Percentiles rank a stretch among this genome's conserved stretches.
Evolutionary conservation across 352 stramenopile genomes (phyloP).

Genomic region (Phytopythium oedochilum): DNA sequence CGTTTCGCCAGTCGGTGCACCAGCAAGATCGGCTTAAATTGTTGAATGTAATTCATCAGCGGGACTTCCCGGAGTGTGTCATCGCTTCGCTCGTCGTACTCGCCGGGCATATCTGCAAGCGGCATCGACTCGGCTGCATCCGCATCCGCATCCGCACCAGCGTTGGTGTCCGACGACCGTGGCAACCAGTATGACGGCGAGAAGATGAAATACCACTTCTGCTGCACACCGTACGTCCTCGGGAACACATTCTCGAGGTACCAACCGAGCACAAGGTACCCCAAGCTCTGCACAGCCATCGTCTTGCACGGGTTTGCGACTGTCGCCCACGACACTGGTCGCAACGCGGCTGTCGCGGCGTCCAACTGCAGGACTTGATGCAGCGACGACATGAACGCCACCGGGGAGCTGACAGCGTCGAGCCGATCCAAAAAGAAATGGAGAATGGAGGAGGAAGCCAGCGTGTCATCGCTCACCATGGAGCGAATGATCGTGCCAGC

Average conservation of each 20-base stretch:
- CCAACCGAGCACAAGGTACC: constrained; percentile 89
- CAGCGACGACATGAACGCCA: constrained; percentile 67
- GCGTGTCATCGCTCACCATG: constrained; percentile 39
- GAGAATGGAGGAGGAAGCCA: constrained; percentile 30
- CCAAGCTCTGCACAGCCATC: constrained; percentile 78
- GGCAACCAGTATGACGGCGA: constrained; percentile 81
- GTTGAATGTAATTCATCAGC: constrained; percentile 45
- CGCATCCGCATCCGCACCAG: constrained; percentile 11
- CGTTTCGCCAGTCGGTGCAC: constrained; percentile 56
- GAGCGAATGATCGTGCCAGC: constrained; percentile 49
- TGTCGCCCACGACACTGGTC: constrained; percentile 41
- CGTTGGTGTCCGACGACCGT: neutral
- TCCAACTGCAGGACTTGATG: constrained; percentile 52
- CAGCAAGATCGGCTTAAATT: constrained; percentile 53
- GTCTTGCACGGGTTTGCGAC: constrained; percentile 39
- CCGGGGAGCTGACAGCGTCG: constrained; percentile 52
- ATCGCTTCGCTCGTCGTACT: constrained; percentile 28
- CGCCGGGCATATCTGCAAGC: constrained; percentile 21
- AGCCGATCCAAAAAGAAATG: constrained; percentile 28
- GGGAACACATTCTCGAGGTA: constrained; percentile 95
- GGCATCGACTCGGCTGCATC: constrained; percentile 16
- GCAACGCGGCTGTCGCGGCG: constrained; percentile 22
- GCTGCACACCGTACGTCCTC: constrained; percentile 84
- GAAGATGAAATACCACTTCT: constrained; percentile 93
- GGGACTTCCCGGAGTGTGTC: constrained; percentile 64